Percentiles rank a stretch among this genome's conserved stretches.
phyloP scores from a whole-genome alignment of 2,329 filamentous ascomycete genomes.

The Apiospora arundinis region DNA sequence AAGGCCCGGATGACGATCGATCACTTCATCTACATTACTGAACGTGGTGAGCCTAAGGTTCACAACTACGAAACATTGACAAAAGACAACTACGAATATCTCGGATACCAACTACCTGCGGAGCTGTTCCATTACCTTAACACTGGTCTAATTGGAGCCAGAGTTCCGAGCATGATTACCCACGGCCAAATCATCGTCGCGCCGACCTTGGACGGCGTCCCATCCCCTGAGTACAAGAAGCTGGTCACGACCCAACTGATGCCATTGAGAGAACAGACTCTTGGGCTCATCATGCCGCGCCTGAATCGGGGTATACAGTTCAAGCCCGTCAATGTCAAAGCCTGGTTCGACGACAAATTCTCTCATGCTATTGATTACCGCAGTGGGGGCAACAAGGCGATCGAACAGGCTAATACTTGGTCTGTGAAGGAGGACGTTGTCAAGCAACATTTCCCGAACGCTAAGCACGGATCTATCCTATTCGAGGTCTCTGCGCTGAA shows the following conservation, averaged over 20 bases:
- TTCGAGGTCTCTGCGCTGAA: conserved; percentile 73
- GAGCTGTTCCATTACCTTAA: conserved; percentile 93
- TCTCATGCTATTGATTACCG: conserved; percentile 72
- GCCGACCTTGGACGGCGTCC: conserved; percentile 85
- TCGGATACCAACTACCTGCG: conserved; percentile 86
- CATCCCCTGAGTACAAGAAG: conserved; percentile 79
- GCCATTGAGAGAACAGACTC: conserved; percentile 75
- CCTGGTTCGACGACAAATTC: conserved; percentile 82
- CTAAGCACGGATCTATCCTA: conserved; percentile 53
- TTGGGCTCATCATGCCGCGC: conserved; percentile 79
- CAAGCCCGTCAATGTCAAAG: conserved; percentile 77
- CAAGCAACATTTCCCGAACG: conserved; percentile 54
- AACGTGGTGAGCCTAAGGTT: conserved; percentile 78
- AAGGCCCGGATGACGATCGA: conserved; percentile 85
- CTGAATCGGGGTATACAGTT: conserved; percentile 85
- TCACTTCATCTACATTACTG: conserved; percentile 83
- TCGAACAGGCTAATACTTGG: conserved; percentile 66
- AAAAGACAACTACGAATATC: conserved; percentile 84
- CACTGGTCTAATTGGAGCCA: conserved; percentile 78
- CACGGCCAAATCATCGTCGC: conserved; percentile 78
- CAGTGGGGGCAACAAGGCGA: conserved; percentile 54
- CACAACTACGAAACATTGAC: conserved; percentile 77
- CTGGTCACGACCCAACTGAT: conserved; percentile 78
- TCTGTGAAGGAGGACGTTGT: conserved; percentile 69
- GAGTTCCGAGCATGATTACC: conserved; percentile 82